Percentiles rank a stretch among this genome's conserved stretches.
phyloP scores from a whole-genome alignment of 2,329 filamentous ascomycete species.

The Monosporascus sp. region DNA sequence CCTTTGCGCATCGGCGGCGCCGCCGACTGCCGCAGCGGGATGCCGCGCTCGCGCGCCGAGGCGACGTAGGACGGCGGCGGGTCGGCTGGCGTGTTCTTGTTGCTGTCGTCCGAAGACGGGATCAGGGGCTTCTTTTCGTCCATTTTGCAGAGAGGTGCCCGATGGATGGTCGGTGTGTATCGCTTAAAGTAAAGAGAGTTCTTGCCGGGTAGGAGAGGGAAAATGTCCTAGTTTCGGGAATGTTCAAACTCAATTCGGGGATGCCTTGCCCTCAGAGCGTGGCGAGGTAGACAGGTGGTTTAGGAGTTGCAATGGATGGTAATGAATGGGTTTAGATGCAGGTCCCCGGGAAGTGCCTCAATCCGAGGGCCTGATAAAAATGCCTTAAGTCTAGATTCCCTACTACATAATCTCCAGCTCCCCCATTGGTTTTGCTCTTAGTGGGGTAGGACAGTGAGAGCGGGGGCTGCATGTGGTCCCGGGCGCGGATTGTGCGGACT shows the following conservation, averaged over 20 bases:
- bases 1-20: constrained; percentile 10
- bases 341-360: neutral
- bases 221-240: no score
- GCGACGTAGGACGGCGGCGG: constrained; percentile 43
- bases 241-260: no score
- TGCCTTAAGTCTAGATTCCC: neutral
- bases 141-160: constrained; percentile 11
- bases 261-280: no score
- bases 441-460: no score
- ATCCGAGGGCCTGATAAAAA: neutral
- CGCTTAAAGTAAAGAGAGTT: no score
- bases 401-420: neutral
- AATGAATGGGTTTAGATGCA: neutral
- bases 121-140: constrained; percentile 15
- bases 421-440: no score
- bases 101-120: constrained; percentile 7
- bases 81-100: constrained; percentile 26
- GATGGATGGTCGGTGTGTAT: no score
- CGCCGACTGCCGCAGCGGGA: constrained; percentile 13
- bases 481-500: no score
- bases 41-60: constrained; percentile 32
- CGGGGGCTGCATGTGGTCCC: no score
- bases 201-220: no score
- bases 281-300: no score
- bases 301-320: neutral